phyloP scores from a whole-genome alignment of 163 green algal genomes.

The Chlamydomonas reinhardtii region DNA sequence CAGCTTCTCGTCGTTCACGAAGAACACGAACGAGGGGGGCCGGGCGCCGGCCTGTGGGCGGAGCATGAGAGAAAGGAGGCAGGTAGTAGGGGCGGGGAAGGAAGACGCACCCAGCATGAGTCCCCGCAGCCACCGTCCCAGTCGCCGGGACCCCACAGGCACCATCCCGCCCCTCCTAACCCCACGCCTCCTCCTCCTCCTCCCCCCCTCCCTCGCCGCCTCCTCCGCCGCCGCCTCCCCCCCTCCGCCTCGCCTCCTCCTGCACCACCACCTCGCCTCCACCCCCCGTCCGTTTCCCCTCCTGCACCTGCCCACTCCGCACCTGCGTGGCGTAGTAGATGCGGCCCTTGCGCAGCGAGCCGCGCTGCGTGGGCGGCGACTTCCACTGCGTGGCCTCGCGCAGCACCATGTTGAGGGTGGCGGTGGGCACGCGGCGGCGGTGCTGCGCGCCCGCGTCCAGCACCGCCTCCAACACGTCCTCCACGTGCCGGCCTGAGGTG shows the following conservation, averaged over 20 bases:
- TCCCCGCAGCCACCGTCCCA: too few species aligned
- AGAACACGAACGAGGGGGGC: constrained; percentile 98
- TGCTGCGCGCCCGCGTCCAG: constrained; percentile 84
- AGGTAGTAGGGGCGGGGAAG: too few species aligned
- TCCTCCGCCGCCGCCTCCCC: too few species aligned
- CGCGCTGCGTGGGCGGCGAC: constrained; percentile 72
- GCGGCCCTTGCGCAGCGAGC: constrained; percentile 74
- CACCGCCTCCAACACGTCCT: constrained; percentile 86
- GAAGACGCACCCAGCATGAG: too few species aligned
- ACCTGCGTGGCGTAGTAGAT: constrained; percentile 96
- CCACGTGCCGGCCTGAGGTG: constrained; percentile 59
- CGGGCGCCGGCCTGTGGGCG: constrained; percentile 80
- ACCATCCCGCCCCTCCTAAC: too few species aligned
- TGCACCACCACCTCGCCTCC: neutral
- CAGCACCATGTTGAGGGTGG: constrained; percentile 96
- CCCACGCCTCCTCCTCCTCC: too few species aligned
- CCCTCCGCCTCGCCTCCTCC: too few species aligned
- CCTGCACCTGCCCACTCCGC: neutral
- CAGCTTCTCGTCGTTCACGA: constrained; percentile 94
- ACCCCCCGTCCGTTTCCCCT: neutral
- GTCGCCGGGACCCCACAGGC: too few species aligned
- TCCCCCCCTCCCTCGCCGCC: too few species aligned
- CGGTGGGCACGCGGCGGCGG: constrained; percentile 87
- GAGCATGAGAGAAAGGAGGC: neutral
- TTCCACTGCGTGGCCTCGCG: constrained; percentile 85